These are phyloP conservation scores for Syzygium grande DNA, from an alignment of 345 rosid genomes.

Conservation along the genomic window DNA sequence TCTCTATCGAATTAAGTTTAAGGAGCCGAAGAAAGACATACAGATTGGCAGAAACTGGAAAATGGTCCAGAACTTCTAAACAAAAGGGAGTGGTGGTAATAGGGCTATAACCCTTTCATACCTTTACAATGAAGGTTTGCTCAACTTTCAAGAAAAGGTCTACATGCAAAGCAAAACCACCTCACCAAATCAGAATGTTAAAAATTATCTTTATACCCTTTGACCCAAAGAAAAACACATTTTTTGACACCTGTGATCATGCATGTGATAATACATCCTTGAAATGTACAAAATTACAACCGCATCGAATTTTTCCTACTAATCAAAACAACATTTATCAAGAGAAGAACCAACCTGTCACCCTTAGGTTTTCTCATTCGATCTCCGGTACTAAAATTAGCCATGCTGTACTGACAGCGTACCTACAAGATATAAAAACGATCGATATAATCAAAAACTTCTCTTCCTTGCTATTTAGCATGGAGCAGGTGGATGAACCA, in stretches of 20 bases:
- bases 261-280: not conserved
- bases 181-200: not conserved
- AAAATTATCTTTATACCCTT: not conserved
- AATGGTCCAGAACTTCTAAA: not conserved
- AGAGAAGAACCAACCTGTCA: slow-evolving; percentile 42
- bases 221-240: not conserved
- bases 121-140: not conserved
- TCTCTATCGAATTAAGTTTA: not conserved
- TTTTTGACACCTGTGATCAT: not conserved
- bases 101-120: not conserved
- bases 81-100: not conserved
- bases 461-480: not conserved
- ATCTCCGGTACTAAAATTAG: slow-evolving; percentile 93
- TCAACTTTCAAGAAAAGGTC: not conserved
- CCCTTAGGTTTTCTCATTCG: slow-evolving; percentile 80
- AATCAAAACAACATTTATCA: not conserved
- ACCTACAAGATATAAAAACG: slow-evolving; percentile 26
- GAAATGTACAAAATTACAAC: not conserved
- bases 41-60: not conserved
- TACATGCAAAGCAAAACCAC: not conserved
- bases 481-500: not conserved
- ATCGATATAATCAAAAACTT: not conserved
- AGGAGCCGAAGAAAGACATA: not conserved
- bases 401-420: slow-evolving; percentile 90
- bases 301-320: not conserved